These are phyloP conservation scores for Mycena rebaudengoi DNA, from an alignment of 768 basidiomycete genomes.

Conservation along the genomic window DNA sequence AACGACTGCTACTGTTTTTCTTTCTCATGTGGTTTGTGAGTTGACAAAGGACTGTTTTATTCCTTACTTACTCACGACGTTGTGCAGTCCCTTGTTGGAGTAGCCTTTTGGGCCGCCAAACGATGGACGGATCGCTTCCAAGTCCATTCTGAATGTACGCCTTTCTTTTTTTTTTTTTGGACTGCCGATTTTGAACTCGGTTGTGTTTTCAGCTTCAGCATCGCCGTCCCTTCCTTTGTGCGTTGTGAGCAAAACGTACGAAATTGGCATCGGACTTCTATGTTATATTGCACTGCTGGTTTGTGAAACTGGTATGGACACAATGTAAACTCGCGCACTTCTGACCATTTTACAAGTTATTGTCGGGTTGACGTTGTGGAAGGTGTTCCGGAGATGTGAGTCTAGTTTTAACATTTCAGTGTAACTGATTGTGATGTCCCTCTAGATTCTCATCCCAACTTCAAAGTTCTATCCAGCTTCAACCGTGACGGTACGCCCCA, in stretches of 20 bases:
- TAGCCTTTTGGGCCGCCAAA: slow-evolving; percentile 9
- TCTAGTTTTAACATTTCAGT: background rate
- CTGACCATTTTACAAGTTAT: background rate
- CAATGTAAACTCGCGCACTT: background rate
- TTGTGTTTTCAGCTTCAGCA: background rate
- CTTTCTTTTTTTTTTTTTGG: background rate
- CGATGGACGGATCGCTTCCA: background rate
- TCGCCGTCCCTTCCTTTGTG: background rate
- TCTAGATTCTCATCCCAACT: background rate
- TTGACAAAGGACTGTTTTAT: background rate
- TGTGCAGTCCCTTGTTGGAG: background rate
- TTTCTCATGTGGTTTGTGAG: background rate
- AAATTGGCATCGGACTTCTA: slow-evolving; percentile 5
- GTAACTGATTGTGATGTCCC: background rate
- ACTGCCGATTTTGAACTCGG: background rate
- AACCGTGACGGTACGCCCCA: slow-evolving; percentile 13
- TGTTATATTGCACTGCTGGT: slow-evolving; percentile 6
- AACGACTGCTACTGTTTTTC: background rate
- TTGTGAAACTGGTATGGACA: slow-evolving; percentile 5
- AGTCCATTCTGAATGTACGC: background rate
- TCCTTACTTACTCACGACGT: background rate
- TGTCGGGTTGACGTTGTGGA: slow-evolving; percentile 16
- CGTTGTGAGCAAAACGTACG: background rate
- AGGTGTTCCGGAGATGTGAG: slow-evolving; percentile 13
- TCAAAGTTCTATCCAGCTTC: background rate